Evolutionary conservation across 495 filamentous ascomycete species (phyloP), one percentile per base, ranked within the genome.

Genomic region (Hypoxylon subgilvum): DNA sequence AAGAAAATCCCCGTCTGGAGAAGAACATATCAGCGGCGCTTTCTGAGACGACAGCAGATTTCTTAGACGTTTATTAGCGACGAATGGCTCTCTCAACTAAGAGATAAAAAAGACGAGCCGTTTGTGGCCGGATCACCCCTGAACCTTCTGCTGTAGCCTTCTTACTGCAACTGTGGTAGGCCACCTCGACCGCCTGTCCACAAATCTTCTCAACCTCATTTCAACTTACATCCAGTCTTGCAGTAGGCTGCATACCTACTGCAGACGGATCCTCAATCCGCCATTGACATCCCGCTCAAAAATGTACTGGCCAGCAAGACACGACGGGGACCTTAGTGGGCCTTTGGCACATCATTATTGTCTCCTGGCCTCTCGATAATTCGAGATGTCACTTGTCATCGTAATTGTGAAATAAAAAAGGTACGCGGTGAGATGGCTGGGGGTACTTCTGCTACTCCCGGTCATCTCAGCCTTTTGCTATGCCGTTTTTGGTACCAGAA

Each of bases 171-270:
- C 30, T 52, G 18, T 51, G 46, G 55, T 55, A 56, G 56, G 44
- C 28, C 23, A 57, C 21, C 16, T 56, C 57, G 43, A 62, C 46
- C 63, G 49, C 57, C 25, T 35, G 49, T 42, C 55, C 45, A 46
- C 57, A 46, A 61, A 42, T 57, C 50, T 36, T 62, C 52, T 57
- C 48, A 28, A 55, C 59, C 39, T 69, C 66, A 69, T 69, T 66
- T 69, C 58, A 56, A 50, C 55, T 18, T 61, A 58, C 55, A 52
- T 58, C 48, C 36, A 44, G 38, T 30, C 52, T 53, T 58, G 48
- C 52, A 63, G 52, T 44, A 53, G 50, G 61, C 49, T 54, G n/a
- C n/a, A n/a, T 67, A 59, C 61, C 61, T 52, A 16, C 50, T 66
- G 62, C 66, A 66, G 50, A 34, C 42, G 38, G 51, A 66, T 62